Evolutionary conservation across 1,284 basidiomycete genomes (phyloP).

Genomic region (Amylostereum areolatum): DNA sequence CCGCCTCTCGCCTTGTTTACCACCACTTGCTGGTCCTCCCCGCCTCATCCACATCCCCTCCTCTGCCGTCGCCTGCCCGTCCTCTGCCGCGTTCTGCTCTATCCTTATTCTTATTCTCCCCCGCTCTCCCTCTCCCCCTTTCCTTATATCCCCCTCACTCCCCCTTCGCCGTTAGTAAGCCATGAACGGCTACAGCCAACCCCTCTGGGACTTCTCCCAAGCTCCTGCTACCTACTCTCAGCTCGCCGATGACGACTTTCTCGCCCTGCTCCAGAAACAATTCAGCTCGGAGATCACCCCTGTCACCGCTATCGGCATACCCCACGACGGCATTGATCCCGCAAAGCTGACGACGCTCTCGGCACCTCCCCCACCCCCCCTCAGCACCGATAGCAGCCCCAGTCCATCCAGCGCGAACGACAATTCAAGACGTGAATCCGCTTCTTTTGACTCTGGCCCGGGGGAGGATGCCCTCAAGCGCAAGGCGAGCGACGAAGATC

Average conservation of each 20-base stretch:
- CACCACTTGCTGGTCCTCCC: not conserved
- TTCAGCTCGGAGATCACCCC: constrained; percentile 33
- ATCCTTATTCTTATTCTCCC: not conserved
- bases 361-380: constrained; percentile 36
- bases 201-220: constrained; percentile 67
- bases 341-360: constrained; percentile 42
- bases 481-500: constrained; percentile 59
- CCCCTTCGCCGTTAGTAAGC: constrained; percentile 8
- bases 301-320: constrained; percentile 20
- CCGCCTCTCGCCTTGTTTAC: not conserved
- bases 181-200: constrained; percentile 29
- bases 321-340: constrained; percentile 45
- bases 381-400: constrained; percentile 67
- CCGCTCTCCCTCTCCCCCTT: not conserved
- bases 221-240: constrained; percentile 52
- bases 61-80: no score
- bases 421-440: constrained; percentile 25
- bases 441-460: constrained; percentile 29
- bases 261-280: constrained; percentile 71
- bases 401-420: constrained; percentile 54
- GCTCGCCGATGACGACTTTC: constrained; percentile 69
- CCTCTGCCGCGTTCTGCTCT: no score
- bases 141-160: constrained; percentile 4
- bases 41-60: not conserved
- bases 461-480: constrained; percentile 54